These are phyloP conservation scores for Aleurites moluccanus DNA, from an alignment of 441 rosid genomes.

Conservation along the genomic window DNA sequence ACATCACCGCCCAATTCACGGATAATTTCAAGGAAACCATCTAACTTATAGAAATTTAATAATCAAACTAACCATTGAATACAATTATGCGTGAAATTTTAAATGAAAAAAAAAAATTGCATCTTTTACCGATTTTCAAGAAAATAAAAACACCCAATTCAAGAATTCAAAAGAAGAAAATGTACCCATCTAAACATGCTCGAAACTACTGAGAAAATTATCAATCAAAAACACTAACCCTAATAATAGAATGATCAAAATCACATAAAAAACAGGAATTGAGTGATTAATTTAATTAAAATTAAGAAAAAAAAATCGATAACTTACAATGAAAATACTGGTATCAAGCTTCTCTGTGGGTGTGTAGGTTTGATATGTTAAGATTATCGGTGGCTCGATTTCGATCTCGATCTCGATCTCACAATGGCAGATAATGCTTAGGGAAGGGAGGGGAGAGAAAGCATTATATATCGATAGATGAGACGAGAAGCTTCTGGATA, in stretches of 20 bases:
- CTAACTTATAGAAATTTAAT: background rate
- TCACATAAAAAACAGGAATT: background rate
- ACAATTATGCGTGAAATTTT: background rate
- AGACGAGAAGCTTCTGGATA: constrained; percentile 58
- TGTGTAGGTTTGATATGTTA: background rate
- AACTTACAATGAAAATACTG: background rate
- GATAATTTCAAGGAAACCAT: background rate
- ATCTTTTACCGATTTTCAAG: no score
- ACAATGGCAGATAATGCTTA: background rate
- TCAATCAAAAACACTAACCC: background rate
- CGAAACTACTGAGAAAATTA: background rate
- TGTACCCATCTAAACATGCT: background rate
- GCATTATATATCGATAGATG: constrained; percentile 9
- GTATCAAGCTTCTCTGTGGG: background rate
- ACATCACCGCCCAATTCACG: background rate
- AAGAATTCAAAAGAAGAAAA: background rate
- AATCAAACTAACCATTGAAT: background rate
- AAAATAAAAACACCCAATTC: background rate
- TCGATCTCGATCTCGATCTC: constrained; percentile 17
- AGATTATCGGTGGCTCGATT: background rate
- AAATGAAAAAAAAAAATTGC: no score
- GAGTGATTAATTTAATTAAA: background rate
- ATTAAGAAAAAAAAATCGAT: background rate
- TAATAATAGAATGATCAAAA: background rate
- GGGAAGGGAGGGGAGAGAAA: rapidly evolving